These are phyloP conservation scores for Entonaema liquescens DNA, from an alignment of 495 filamentous ascomycete species.

Conservation along the genomic window DNA sequence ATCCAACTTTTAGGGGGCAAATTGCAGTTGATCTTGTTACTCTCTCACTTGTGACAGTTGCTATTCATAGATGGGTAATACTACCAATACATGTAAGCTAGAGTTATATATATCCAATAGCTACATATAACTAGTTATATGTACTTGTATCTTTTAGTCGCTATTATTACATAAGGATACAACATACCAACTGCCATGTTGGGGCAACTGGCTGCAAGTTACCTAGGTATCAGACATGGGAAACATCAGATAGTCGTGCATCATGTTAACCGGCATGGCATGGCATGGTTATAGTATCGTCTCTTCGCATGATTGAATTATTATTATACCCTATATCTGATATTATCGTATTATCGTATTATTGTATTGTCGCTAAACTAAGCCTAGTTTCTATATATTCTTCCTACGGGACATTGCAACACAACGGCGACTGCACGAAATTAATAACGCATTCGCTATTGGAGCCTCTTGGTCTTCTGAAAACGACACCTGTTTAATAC, in stretches of 20 bases:
- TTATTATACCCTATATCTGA: not conserved
- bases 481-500: slow-evolving; percentile 34
- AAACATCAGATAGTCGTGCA: slow-evolving; percentile 16
- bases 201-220: slow-evolving; percentile 15
- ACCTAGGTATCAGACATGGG: slow-evolving; percentile 8
- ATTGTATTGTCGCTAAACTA: not conserved
- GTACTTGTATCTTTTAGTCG: not conserved
- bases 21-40: slow-evolving; percentile 23
- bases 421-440: slow-evolving; percentile 2
- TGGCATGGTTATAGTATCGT: not conserved
- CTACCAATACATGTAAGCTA: not conserved
- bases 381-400: slow-evolving; percentile 15
- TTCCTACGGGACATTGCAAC: slow-evolving; percentile 19
- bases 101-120: not conserved
- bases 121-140: not conserved
- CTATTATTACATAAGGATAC: not conserved
- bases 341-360: not conserved
- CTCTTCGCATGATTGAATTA: slow-evolving; percentile 11
- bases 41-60: not conserved
- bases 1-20: slow-evolving; percentile 37
- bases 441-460: slow-evolving; percentile 40
- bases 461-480: slow-evolving; percentile 20
- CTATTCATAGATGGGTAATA: slow-evolving; percentile 29
- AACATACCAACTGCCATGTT: slow-evolving; percentile 10
- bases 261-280: slow-evolving; percentile 10